These are phyloP conservation scores for Rosellinia necatrix DNA, from an alignment of 2,329 filamentous ascomycete genomes.

Conservation along the genomic window DNA sequence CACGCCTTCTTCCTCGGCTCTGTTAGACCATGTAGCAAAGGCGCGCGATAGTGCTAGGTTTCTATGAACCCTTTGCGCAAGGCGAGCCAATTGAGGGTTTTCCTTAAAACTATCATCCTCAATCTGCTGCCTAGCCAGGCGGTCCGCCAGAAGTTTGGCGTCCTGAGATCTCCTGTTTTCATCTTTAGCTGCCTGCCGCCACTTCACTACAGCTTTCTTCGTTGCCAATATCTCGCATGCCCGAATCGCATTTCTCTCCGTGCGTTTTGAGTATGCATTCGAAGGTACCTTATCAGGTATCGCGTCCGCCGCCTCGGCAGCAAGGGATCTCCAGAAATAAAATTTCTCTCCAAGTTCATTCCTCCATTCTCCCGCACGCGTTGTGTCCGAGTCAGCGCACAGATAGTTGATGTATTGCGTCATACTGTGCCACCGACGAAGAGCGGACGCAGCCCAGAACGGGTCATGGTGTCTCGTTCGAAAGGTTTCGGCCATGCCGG, in stretches of 20 bases:
- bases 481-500: constrained; percentile 34
- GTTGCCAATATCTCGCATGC: constrained; percentile 35
- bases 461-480: constrained; percentile 34
- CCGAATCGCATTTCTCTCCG: constrained; percentile 37
- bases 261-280: constrained; percentile 40
- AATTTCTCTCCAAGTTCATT: constrained; percentile 33
- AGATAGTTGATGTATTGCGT: constrained; percentile 30
- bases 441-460: constrained; percentile 30
- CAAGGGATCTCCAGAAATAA: constrained; percentile 34
- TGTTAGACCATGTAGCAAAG: constrained; percentile 39
- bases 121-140: constrained; percentile 8
- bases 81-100: constrained; percentile 34
- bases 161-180: constrained; percentile 26
- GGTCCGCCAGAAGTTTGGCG: constrained; percentile 18
- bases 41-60: constrained; percentile 39
- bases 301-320: constrained; percentile 31
- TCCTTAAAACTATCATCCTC: constrained; percentile 29
- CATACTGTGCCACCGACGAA: constrained; percentile 39
- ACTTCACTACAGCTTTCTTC: constrained; percentile 33
- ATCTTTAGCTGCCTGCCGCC: constrained; percentile 33
- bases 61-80: constrained; percentile 37
- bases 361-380: constrained; percentile 33
- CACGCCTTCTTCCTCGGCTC: constrained; percentile 36
- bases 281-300: constrained; percentile 30
- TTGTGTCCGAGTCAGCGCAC: constrained; percentile 33